These are phyloP conservation scores for Euryodendron excelsum DNA, from an alignment of 148 eudicot genomes.

Conservation along the genomic window DNA sequence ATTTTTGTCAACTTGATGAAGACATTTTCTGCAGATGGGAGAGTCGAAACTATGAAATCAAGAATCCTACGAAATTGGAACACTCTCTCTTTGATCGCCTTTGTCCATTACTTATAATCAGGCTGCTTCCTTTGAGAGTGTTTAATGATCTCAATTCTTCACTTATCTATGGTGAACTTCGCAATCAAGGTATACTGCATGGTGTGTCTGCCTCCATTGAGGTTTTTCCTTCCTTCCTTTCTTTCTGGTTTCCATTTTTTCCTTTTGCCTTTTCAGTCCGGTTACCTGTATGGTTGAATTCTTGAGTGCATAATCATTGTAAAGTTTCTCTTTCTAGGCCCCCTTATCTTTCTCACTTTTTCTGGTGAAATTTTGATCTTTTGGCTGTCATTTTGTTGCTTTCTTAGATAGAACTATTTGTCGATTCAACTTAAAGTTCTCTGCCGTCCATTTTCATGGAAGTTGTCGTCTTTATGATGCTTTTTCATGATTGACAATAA, in stretches of 20 bases:
- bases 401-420: neutral
- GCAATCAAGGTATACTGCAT: slow-evolving; percentile 12
- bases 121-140: slow-evolving; percentile 72
- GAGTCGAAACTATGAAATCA: slow-evolving; percentile 9
- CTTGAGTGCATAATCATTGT: neutral
- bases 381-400: neutral
- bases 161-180: slow-evolving; percentile 50
- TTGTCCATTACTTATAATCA: slow-evolving; percentile 71
- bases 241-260: neutral
- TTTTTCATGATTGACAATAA: neutral
- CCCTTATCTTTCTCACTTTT: neutral
- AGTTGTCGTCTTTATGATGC: neutral
- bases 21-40: slow-evolving; percentile 19
- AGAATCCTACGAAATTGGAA: slow-evolving; percentile 26
- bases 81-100: slow-evolving; percentile 55
- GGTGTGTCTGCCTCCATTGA: slow-evolving; percentile 22
- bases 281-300: neutral
- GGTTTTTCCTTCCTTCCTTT: neutral
- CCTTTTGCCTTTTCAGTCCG: neutral
- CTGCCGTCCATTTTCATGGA: neutral
- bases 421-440: neutral
- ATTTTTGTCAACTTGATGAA: slow-evolving; percentile 24
- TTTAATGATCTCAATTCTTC: slow-evolving; percentile 57
- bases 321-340: neutral
- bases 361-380: neutral